Base-by-base conservation (phyloP, 2,329 filamentous ascomycete species). In the Rhexocercosporidium sp. region DNA sequence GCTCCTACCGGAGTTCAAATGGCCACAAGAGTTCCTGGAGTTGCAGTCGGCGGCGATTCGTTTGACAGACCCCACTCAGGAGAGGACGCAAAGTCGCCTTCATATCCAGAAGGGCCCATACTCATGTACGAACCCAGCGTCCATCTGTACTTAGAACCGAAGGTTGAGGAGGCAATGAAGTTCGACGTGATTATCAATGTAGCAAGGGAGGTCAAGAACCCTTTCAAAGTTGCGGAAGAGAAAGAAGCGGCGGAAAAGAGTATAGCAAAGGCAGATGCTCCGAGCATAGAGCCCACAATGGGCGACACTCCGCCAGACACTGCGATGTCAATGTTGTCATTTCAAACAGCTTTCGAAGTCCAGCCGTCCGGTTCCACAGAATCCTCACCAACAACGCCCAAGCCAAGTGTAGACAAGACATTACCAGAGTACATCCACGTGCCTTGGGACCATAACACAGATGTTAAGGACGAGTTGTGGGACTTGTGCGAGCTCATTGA, bases 111-210 rank as follows among this genome's bases (percentile, higher is more conserved):
- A 71, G 92, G 92, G 0, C 93, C 92, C 0, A 90, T 95, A 63
- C 89, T 91, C 72, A 94, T 96, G 60, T 94, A 95, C 72, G 89
- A 88, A 63, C 90, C 92, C 66, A 87, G 90, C 53, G 88, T 96
- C 8, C 94, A 89, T 75, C 84, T 96, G 0, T 96, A 94, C 74
- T 82, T 92, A 47, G 92, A 96, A 76, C 92, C 92, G 0, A 92
- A 90, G 0, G 89, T 89, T 0, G 90, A 94, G 47, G 91, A 94
- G 76, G 92, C 92, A 2, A 84, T 90, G 12, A 84, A 86, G 39
- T 96, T 94, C 71, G 93, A 96, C 73, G 90, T 95, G 2, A 88
- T 96, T 20, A 89, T 96, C 75, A 96, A 96, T 71, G 92, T 95
- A 7, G 92, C 92, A 0, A 89, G 90, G 66, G 92, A 96, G 78